Percentiles rank a stretch among this genome's conserved stretches.
phyloP scores from a whole-genome alignment of 1,284 basidiomycete species.

The Agaricales sp. region DNA sequence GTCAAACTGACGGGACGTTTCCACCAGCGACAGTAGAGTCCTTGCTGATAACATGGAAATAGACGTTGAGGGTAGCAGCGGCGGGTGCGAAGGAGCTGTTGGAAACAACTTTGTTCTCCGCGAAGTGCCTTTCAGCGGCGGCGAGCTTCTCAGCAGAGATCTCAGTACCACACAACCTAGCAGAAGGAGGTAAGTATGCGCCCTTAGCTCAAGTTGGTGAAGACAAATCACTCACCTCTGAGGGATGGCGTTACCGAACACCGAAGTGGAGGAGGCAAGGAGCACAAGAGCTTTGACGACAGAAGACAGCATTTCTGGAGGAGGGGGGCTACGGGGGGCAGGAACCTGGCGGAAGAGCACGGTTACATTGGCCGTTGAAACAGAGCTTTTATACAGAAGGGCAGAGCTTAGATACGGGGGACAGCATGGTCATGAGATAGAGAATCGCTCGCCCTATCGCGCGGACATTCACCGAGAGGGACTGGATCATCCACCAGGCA shows the following conservation, averaged over 20 bases:
- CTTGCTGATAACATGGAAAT: constrained; percentile 25
- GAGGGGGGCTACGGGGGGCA: too few species aligned
- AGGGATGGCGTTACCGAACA: not conserved
- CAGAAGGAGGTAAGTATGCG: not conserved
- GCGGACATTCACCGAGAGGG: not conserved
- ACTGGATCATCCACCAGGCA: not conserved
- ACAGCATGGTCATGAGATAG: not conserved
- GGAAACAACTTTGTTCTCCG: constrained; percentile 13
- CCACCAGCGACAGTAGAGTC: constrained; percentile 19
- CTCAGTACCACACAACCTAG: constrained; percentile 16
- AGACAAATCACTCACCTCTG: not conserved
- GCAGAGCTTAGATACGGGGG: too few species aligned
- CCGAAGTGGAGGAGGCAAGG: not conserved
- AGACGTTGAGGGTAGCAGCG: constrained; percentile 19
- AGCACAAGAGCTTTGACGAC: not conserved
- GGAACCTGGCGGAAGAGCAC: too few species aligned
- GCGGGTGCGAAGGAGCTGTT: constrained; percentile 13
- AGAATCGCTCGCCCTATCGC: not conserved
- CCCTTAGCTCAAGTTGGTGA: not conserved
- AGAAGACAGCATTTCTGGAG: not conserved
- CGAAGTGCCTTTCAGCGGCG: constrained; percentile 21
- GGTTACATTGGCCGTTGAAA: too few species aligned
- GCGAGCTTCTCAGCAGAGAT: constrained; percentile 16
- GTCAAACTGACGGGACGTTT: constrained; percentile 18
- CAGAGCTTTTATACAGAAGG: too few species aligned